Base-by-base conservation (phyloP, 2,329 filamentous ascomycete species). In the Aschersonia sp. region DNA sequence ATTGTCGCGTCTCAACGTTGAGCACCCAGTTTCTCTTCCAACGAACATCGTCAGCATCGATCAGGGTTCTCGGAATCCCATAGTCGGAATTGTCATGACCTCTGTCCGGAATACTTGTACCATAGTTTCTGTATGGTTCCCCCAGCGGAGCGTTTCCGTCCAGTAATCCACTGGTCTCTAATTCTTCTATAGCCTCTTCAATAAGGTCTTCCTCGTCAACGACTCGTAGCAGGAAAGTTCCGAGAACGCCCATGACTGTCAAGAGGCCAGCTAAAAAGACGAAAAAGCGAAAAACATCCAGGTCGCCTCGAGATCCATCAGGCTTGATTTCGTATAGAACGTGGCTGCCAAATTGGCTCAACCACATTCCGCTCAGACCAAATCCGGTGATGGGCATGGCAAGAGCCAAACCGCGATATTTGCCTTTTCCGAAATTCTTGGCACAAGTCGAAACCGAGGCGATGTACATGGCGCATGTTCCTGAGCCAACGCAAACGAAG, bases 381-480 rank as follows among this genome's bases (percentile, higher is more conserved):
- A 95, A 95, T 6, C 86, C 83, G 0, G 92, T 87, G 61, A 97
- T 95, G 1, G 92, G 92, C 50, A 87, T 74, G 1, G 90, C 89
- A 48, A 98, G 73, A 50, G 94, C 90, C 45, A 98, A 68, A 0
- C 92, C 92, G 57, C 90, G 84, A 58, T 94, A 83, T 58, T 83
- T 85, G 4, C 88, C 87, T 51, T 84, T 81, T 45, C 89, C 89
- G 66, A 97, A 98, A 67, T 97, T 98, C 78, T 98, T 98, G 37
- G 92, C 92, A 59, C 88, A 95, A 0, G 90, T 94, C 6, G 90
- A 90, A n/a, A 98, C 83, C 2, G 87, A 83, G 45, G 82, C 77
- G 48, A 97, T 73, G 63, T 97, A 98, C 79, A 97, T 88, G 62
- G 79, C 79, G 53, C 84, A 86, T 0, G 90, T 95, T 5, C 80